These are phyloP conservation scores for Trypanosoma congolense DNA, from an alignment of 208 protist genomes.

Conservation along the genomic window DNA sequence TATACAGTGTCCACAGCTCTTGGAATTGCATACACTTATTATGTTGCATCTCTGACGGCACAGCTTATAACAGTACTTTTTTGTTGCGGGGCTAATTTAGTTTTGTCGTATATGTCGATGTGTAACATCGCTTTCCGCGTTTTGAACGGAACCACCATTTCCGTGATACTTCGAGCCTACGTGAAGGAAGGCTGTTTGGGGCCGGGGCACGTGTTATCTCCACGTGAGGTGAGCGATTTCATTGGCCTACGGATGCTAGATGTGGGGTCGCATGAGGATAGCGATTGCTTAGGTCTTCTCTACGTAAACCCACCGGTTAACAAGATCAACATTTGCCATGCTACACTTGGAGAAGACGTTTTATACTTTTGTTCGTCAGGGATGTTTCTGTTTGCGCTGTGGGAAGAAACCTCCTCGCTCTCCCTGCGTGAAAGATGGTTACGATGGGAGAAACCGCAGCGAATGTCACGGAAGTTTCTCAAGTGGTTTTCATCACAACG, in stretches of 20 bases:
- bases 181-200: constrained; percentile 24
- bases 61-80: constrained; percentile 63
- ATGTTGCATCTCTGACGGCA: constrained; percentile 57
- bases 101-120: constrained; percentile 59
- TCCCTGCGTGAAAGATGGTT: constrained; percentile 42
- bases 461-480: constrained; percentile 12
- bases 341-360: constrained; percentile 55
- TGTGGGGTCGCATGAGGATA: constrained; percentile 13
- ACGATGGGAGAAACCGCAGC: constrained; percentile 36
- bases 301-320: constrained; percentile 60
- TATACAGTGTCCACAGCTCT: constrained; percentile 70
- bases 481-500: background rate
- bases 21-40: constrained; percentile 68
- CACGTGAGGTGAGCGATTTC: constrained; percentile 46
- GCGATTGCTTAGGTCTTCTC: constrained; percentile 41
- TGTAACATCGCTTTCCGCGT: constrained; percentile 69
- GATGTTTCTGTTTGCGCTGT: constrained; percentile 70
- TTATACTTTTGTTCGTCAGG: constrained; percentile 53
- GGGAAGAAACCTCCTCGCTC: constrained; percentile 42
- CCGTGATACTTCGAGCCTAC: constrained; percentile 50
- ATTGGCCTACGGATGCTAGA: constrained; percentile 34
- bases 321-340: constrained; percentile 49
- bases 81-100: constrained; percentile 60
- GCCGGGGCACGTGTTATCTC: constrained; percentile 28
- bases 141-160: constrained; percentile 66